Conservation (phyloP, 371 early-diverging fungal species). For the Actinomucor elegans region DNA sequence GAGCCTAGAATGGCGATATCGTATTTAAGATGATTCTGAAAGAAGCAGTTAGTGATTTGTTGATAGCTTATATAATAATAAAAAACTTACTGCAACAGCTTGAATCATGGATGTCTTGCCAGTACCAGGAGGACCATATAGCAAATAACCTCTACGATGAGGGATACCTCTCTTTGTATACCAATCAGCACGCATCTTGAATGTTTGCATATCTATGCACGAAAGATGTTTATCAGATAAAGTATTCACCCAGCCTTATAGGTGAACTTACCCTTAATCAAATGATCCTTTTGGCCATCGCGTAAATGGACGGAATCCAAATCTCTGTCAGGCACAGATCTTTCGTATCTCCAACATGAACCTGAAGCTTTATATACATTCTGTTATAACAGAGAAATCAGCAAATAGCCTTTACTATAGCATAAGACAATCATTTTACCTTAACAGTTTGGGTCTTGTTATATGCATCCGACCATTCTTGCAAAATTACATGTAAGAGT, state of each 20-base stretch:
- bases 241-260: no score
- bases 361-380: slow-evolving; percentile 3
- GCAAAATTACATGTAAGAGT: slow-evolving; percentile 4
- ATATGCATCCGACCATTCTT: slow-evolving; percentile 29
- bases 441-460: slow-evolving; percentile 12
- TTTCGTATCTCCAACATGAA: slow-evolving; percentile 9
- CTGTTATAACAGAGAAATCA: background rate
- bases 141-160: slow-evolving; percentile 87
- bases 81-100: slow-evolving; percentile 76
- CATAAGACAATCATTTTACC: background rate
- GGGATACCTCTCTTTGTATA: slow-evolving; percentile 90
- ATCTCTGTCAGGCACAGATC: slow-evolving; percentile 18
- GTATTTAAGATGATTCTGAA: background rate
- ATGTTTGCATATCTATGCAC: slow-evolving; percentile 31
- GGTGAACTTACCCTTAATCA: slow-evolving; percentile 23
- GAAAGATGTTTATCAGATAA: background rate
- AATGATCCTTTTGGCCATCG: slow-evolving; percentile 32
- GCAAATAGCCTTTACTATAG: background rate
- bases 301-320: slow-evolving; percentile 29
- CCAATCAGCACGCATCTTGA: slow-evolving; percentile 56
- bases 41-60: background rate
- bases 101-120: slow-evolving; percentile 98
- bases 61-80: background rate
- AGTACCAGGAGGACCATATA: slow-evolving; percentile 99
- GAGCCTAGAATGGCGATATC: slow-evolving; percentile 60